Conservation (phyloP, 805 yeast species). For the Wickerhamomyces chambardii region DNA sequence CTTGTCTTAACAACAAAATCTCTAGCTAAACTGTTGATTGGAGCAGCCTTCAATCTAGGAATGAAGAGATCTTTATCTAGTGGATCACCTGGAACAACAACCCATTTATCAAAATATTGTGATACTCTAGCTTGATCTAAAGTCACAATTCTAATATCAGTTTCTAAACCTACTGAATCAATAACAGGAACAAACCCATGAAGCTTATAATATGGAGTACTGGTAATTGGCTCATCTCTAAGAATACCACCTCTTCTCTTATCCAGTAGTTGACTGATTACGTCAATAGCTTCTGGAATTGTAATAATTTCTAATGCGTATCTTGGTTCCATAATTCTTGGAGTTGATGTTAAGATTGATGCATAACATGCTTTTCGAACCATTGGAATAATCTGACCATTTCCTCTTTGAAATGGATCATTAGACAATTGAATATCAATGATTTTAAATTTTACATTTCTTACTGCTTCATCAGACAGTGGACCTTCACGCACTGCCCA, state of each 20-base stretch:
- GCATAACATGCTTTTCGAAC: slow-evolving; percentile 78
- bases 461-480: slow-evolving; percentile 75
- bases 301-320: slow-evolving; percentile 55
- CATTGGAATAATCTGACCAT: slow-evolving; percentile 75
- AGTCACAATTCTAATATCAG: slow-evolving; percentile 72
- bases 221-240: slow-evolving; percentile 48
- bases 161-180: slow-evolving; percentile 84
- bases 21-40: slow-evolving; percentile 60
- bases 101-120: slow-evolving; percentile 64
- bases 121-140: slow-evolving; percentile 73
- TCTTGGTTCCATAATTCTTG: slow-evolving; percentile 76
- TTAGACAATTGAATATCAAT: slow-evolving; percentile 48
- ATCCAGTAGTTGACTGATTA: slow-evolving; percentile 40
- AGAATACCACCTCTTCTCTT: slow-evolving; percentile 63
- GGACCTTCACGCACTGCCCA: slow-evolving; percentile 90
- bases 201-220: slow-evolving; percentile 57
- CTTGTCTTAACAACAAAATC: slow-evolving; percentile 89
- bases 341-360: slow-evolving; percentile 69
- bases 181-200: slow-evolving; percentile 74
- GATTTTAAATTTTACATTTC: slow-evolving; percentile 62
- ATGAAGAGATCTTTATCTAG: slow-evolving; percentile 55
- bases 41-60: slow-evolving; percentile 72
- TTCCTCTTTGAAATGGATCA: slow-evolving; percentile 37
- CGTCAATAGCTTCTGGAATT: slow-evolving; percentile 34
- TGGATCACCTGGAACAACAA: slow-evolving; percentile 85